phyloP scores from a whole-genome alignment of 2,329 filamentous ascomycete species.

The Fonsecaea erecta region DNA sequence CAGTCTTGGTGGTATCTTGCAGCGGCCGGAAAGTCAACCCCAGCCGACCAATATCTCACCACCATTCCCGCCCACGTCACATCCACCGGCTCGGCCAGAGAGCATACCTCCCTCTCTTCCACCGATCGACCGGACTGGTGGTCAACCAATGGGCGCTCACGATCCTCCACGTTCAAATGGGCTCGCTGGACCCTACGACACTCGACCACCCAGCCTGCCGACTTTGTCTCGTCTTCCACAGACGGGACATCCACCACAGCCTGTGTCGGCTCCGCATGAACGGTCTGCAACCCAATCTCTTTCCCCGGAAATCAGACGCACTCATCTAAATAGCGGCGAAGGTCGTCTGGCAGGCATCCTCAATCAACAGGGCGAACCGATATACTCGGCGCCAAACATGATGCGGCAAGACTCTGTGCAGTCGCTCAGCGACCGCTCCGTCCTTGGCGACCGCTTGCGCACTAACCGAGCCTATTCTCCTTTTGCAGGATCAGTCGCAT shows the following conservation, averaged over 20 bases:
- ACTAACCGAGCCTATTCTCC: slow-evolving; percentile 45
- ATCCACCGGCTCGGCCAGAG: slow-evolving; percentile 26
- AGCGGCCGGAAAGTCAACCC: slow-evolving; percentile 46
- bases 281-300: slow-evolving; percentile 25
- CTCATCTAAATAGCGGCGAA: slow-evolving; percentile 29
- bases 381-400: slow-evolving; percentile 30
- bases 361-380: slow-evolving; percentile 23
- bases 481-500: slow-evolving; percentile 43
- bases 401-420: slow-evolving; percentile 37
- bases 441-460: slow-evolving; percentile 35
- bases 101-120: slow-evolving; percentile 30
- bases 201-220: slow-evolving; percentile 32
- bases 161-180: slow-evolving; percentile 32
- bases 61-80: slow-evolving; percentile 20
- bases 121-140: slow-evolving; percentile 22
- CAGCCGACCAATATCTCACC: slow-evolving; percentile 23
- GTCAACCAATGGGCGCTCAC: slow-evolving; percentile 10
- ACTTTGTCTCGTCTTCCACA: slow-evolving; percentile 21
- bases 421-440: slow-evolving; percentile 37
- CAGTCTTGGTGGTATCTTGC: slow-evolving; percentile 50
- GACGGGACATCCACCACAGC: slow-evolving; percentile 17
- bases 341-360: slow-evolving; percentile 29
- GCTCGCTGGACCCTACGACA: slow-evolving; percentile 33
- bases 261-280: slow-evolving; percentile 17
- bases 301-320: slow-evolving; percentile 35